Conservation (phyloP, 2,329 filamentous ascomycete genomes). For the Microcyclospora pomicola region DNA sequence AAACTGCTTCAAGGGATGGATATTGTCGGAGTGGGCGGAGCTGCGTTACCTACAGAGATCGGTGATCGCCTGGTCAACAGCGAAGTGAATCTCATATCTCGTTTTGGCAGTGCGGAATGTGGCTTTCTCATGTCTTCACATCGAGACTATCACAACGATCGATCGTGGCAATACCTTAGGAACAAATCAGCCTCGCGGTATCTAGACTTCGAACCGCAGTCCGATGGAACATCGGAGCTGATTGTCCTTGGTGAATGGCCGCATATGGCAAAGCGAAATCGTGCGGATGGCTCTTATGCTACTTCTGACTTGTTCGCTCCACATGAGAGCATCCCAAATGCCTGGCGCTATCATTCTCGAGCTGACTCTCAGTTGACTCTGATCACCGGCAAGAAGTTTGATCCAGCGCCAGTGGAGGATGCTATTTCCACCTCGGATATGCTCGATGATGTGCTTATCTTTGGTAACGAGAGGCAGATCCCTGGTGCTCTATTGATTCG, state of each 20-base stretch:
- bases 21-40: slow-evolving; percentile 50
- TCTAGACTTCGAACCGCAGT: slow-evolving; percentile 35
- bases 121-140: slow-evolving; percentile 52
- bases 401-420: slow-evolving; percentile 48
- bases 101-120: slow-evolving; percentile 53
- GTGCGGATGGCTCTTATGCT: slow-evolving; percentile 45
- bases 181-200: slow-evolving; percentile 16
- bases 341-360: slow-evolving; percentile 50
- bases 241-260: slow-evolving; percentile 45
- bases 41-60: slow-evolving; percentile 39
- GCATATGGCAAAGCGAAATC: slow-evolving; percentile 44
- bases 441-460: slow-evolving; percentile 44
- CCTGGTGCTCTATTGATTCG: slow-evolving; percentile 45
- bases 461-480: slow-evolving; percentile 44
- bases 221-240: slow-evolving; percentile 36
- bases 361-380: slow-evolving; percentile 49
- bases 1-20: slow-evolving; percentile 37
- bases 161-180: slow-evolving; percentile 49
- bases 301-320: slow-evolving; percentile 49
- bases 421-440: slow-evolving; percentile 34
- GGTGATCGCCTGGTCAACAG: slow-evolving; percentile 40
- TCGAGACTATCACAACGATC: slow-evolving; percentile 40
- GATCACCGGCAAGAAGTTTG: slow-evolving; percentile 55
- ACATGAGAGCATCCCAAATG: slow-evolving; percentile 37
- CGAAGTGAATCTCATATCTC: slow-evolving; percentile 44